Percentiles rank a stretch among this genome's conserved stretches.
These are phyloP conservation scores for Fusarium fracticaudum DNA, from an alignment of 2,329 filamentous ascomycete species.

Conservation along the genomic window DNA sequence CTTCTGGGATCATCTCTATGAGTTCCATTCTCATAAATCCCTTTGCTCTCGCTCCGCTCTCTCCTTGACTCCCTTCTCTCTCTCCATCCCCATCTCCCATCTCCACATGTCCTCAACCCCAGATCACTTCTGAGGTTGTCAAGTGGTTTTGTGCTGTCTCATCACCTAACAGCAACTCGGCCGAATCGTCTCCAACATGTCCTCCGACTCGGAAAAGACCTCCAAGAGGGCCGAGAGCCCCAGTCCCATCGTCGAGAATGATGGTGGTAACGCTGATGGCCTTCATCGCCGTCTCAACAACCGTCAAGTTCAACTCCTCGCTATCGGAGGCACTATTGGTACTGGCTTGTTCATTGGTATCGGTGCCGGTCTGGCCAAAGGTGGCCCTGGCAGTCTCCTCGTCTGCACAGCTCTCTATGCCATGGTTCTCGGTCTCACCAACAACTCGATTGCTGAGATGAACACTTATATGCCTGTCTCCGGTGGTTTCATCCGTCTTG, in stretches of 20 bases:
- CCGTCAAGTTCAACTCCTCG: conserved; percentile 33
- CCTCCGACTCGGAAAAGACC: conserved; percentile 26
- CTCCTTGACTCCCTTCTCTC: background rate
- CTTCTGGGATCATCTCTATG: background rate
- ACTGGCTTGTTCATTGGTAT: conserved; percentile 35
- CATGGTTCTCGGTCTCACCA: conserved; percentile 33
- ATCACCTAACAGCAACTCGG: conserved; percentile 8
- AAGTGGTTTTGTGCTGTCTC: background rate
- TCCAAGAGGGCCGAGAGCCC: conserved; percentile 25
- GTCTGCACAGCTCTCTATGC: conserved; percentile 33
- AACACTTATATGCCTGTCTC: conserved; percentile 37
- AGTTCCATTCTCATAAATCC: conserved; percentile 16
- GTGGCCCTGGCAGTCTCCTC: conserved; percentile 29
- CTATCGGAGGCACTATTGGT: conserved; percentile 30
- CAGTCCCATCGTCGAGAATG: background rate
- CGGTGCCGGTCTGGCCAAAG: conserved; percentile 32
- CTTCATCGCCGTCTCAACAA: conserved; percentile 38
- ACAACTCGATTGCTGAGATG: conserved; percentile 39
- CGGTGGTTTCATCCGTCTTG: conserved; percentile 34
- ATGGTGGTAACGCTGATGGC: conserved; percentile 20
- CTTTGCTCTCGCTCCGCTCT: background rate
- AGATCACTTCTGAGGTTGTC: conserved; percentile 10
- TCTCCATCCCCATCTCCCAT: background rate
- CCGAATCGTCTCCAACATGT: conserved; percentile 20
- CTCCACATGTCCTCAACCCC: conserved; percentile 21